Conservation (phyloP, 371 early-diverging fungal genomes). For the Mucor sp. region DNA sequence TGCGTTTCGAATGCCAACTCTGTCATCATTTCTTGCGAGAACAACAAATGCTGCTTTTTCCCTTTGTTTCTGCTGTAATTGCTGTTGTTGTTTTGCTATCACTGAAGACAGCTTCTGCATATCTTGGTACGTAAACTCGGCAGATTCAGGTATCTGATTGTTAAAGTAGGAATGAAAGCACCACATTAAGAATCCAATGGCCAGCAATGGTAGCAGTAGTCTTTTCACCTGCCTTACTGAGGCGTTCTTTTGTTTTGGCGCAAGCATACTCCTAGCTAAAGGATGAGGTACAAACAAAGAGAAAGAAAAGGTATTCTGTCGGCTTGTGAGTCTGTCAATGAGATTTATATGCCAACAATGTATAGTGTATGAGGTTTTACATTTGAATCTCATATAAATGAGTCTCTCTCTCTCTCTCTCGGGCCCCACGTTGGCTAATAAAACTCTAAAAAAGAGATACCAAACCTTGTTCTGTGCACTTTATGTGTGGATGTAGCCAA, state of each 20-base stretch:
- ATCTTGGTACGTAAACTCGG: not conserved
- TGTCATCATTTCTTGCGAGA: slow-evolving; percentile 77
- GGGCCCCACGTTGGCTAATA: not conserved
- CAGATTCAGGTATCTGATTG: not conserved
- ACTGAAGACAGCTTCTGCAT: not conserved
- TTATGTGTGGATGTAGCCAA: no score
- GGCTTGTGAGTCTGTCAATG: not conserved
- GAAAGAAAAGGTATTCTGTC: not conserved
- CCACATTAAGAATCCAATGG: not conserved
- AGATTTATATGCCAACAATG: not conserved
- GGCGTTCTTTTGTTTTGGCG: not conserved
- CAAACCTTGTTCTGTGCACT: no score
- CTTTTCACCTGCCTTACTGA: not conserved
- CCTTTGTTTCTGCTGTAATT: not conserved
- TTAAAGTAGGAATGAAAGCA: not conserved
- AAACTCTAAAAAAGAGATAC: no score
- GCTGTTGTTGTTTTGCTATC: not conserved
- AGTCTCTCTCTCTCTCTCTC: no score
- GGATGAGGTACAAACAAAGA: not conserved
- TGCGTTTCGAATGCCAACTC: slow-evolving; percentile 60
- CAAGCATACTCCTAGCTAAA: not conserved
- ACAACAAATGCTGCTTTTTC: slow-evolving; percentile 56
- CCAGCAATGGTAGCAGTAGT: not conserved
- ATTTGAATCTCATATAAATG: not conserved
- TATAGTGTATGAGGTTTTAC: not conserved